These are phyloP conservation scores for Chrysosporium queenslandicum DNA, from an alignment of 2,329 filamentous ascomycete genomes.

Conservation along the genomic window DNA sequence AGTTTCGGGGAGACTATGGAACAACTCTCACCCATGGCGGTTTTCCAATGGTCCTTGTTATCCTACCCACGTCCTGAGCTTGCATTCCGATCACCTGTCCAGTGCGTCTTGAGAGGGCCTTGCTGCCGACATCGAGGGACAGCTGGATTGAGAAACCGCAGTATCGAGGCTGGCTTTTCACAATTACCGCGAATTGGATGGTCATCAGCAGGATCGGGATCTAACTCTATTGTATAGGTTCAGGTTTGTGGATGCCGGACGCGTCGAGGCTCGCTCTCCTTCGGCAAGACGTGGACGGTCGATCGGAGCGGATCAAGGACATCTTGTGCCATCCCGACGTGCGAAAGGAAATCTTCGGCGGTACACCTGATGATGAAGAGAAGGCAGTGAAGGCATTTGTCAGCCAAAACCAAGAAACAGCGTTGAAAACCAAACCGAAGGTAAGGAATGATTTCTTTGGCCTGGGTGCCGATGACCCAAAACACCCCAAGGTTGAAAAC, in stretches of 20 bases:
- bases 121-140: background rate
- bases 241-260: conserved; percentile 73
- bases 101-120: too few species aligned
- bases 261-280: conserved; percentile 54
- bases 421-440: conserved; percentile 78
- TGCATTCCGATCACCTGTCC: too few species aligned
- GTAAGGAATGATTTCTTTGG: conserved; percentile 39
- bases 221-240: conserved; percentile 41
- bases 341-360: conserved; percentile 55
- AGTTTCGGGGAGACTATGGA: too few species aligned
- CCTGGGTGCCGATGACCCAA: background rate
- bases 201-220: background rate
- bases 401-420: conserved; percentile 58
- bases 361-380: conserved; percentile 45
- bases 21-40: background rate
- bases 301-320: conserved; percentile 58
- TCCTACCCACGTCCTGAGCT: too few species aligned
- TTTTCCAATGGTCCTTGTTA: background rate
- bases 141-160: too few species aligned
- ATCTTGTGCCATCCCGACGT: conserved; percentile 54
- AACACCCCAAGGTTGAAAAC: background rate
- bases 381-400: conserved; percentile 61
- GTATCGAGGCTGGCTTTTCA: too few species aligned
- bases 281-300: conserved; percentile 63
- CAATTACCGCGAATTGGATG: background rate